Evolutionary conservation across 2,329 filamentous ascomycete genomes (phyloP), one percentile per base, ranked within the genome.

Genomic region (Aspergillus hiratsukae): DNA sequence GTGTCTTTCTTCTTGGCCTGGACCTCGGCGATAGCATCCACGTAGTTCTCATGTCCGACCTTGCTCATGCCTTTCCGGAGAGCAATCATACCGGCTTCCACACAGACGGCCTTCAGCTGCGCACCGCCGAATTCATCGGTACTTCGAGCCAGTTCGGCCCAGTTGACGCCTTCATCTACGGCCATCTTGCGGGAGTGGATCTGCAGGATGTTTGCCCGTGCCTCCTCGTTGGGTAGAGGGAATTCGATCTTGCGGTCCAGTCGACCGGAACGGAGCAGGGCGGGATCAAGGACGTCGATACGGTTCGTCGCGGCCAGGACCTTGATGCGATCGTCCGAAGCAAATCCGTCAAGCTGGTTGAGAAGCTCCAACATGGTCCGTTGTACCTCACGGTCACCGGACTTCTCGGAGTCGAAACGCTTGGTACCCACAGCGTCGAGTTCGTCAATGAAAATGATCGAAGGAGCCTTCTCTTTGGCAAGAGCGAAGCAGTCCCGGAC

Each of bases 371-470:
- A 81, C 95, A 99, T 99, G 56, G 94, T 99, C 74, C 94, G 86
- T 79, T 99, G 94, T 46, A 99, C 94, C 79, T 99, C 94, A 75
- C 94, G 85, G 75, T 99, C 94, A 78, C 94, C 94, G 58, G 89
- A 94, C 83, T 97, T 99, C 73, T 97, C 92, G 65, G 90, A 96
- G 75, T 99, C 94, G 80, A 99, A 99, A 71, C 94, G 93, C 80
- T 97, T 97, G 53, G 93, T 97, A 64, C 94, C 94, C n/a, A 99
- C 88, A 56, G 94, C 94, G 73, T 99, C 94, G 61, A 99, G 80
- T 77, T 99, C 94, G 78, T 99, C 94, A 69, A 99, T 97, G 81
- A 99, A 99, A 76, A 99, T 99, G 75, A 99, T 99, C 57, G 94
- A 91, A 0, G 94, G 95, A 0, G 94, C 94, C 81, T 99, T 99